These are phyloP conservation scores for Phytopythium aichiense DNA, from an alignment of 352 stramenopile species.

Conservation along the genomic window DNA sequence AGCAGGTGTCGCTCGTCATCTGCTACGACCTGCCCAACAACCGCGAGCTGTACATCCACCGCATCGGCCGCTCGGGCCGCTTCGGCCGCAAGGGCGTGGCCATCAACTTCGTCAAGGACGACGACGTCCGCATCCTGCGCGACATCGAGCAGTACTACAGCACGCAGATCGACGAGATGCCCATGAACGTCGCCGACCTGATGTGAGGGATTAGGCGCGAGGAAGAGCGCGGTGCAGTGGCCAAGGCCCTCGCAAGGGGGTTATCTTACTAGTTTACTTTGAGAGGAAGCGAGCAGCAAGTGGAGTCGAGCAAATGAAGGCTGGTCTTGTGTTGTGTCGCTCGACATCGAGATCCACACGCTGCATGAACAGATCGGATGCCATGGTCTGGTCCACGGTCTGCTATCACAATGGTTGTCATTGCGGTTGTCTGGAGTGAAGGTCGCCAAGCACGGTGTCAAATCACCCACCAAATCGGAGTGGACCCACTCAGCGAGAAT, in stretches of 20 bases:
- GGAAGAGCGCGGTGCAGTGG: background rate
- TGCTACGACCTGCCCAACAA: constrained; percentile 97
- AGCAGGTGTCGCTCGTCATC: constrained; percentile 97
- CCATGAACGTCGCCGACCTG: constrained; percentile 98
- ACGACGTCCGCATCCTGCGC: constrained; percentile 91
- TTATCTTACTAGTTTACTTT: background rate
- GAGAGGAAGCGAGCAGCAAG: background rate
- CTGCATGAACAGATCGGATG: no score
- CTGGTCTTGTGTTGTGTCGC: background rate
- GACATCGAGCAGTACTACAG: constrained; percentile 99
- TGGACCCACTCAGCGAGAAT: no score
- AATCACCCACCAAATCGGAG: no score
- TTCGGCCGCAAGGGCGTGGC: constrained; percentile 97
- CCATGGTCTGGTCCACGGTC: no score
- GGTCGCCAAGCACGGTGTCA: no score
- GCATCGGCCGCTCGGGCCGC: constrained; percentile 94
- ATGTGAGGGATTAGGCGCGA: constrained; percentile 75
- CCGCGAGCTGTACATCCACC: constrained; percentile 95
- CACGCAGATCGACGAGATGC: constrained; percentile 99
- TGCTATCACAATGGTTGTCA: no score
- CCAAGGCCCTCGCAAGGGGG: background rate
- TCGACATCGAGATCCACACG: no score
- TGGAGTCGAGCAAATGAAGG: background rate
- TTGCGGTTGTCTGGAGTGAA: no score
- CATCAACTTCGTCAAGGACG: constrained; percentile 98